These are phyloP conservation scores for Vaccinium macrocarpon DNA, from an alignment of 148 eudicot genomes.

Conservation along the genomic window DNA sequence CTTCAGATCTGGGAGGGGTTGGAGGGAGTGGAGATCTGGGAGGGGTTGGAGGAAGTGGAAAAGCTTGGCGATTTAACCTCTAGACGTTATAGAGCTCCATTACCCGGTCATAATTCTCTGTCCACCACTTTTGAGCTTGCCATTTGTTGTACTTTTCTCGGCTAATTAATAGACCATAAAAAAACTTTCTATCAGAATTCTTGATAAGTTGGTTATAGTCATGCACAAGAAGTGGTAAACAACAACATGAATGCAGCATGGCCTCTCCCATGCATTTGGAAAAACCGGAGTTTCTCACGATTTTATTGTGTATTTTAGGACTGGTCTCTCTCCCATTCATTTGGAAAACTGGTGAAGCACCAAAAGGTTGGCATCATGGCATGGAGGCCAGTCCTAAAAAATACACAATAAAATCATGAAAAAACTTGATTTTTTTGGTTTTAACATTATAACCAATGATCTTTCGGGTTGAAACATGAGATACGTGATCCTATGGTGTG, in stretches of 20 bases:
- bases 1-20: conserved; percentile 66
- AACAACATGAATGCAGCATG: not conserved
- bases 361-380: not conserved
- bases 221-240: not conserved
- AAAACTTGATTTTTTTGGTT: not conserved
- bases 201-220: not conserved
- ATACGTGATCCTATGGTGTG: not conserved
- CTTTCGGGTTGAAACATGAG: not conserved
- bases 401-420: not conserved
- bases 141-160: conserved; percentile 89
- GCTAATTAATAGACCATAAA: conserved; percentile 38
- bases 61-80: conserved; percentile 79
- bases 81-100: conserved; percentile 95
- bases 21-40: conserved; percentile 86
- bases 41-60: conserved; percentile 78
- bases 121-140: conserved; percentile 99
- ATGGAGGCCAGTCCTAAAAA: not conserved
- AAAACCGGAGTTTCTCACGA: not conserved
- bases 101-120: conserved; percentile 85
- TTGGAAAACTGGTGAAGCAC: not conserved
- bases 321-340: too few species aligned
- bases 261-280: not conserved
- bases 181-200: conserved; percentile 17
- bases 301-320: too few species aligned
- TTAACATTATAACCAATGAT: not conserved